Percentiles rank a stretch among this genome's conserved stretches.
Evolutionary conservation across 2,329 filamentous ascomycete species (phyloP).

Genomic region (Penicillium hesseltinei): DNA sequence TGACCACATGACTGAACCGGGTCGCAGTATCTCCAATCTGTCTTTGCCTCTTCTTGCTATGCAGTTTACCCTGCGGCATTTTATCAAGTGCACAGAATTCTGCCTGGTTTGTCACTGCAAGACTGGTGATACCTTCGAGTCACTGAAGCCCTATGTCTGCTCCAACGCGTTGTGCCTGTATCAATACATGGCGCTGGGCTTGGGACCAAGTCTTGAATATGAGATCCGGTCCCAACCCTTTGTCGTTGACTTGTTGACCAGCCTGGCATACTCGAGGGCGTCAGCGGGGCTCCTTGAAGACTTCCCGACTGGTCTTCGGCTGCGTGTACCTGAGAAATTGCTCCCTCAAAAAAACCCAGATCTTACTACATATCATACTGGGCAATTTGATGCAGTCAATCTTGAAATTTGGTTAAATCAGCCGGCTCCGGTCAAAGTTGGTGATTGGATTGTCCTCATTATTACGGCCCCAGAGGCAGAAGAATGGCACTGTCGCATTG

Average conservation of each 20-base stretch:
- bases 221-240: slow-evolving; percentile 76
- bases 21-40: slow-evolving; percentile 27
- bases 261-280: slow-evolving; percentile 70
- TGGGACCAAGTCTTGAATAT: slow-evolving; percentile 81
- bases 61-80: slow-evolving; percentile 74
- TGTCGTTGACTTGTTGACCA: slow-evolving; percentile 80
- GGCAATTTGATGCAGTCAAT: slow-evolving; percentile 13
- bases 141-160: slow-evolving; percentile 67
- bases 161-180: slow-evolving; percentile 72
- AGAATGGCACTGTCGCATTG: slow-evolving; percentile 51
- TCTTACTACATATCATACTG: not conserved
- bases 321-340: slow-evolving; percentile 48
- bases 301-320: slow-evolving; percentile 57
- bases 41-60: slow-evolving; percentile 62
- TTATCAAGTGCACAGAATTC: slow-evolving; percentile 79
- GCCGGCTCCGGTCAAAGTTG: slow-evolving; percentile 41
- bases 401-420: slow-evolving; percentile 45
- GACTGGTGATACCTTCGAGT: slow-evolving; percentile 59
- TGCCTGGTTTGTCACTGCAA: slow-evolving; percentile 80
- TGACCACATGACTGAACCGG: slow-evolving; percentile 49
- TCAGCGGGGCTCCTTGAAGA: slow-evolving; percentile 43
- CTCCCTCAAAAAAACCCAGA: not conserved
- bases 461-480: not conserved
- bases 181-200: slow-evolving; percentile 82
- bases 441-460: slow-evolving; percentile 54